Evolutionary conservation across 2,329 filamentous ascomycete genomes (phyloP).

Genomic region (Fusarium mundagurra): DNA sequence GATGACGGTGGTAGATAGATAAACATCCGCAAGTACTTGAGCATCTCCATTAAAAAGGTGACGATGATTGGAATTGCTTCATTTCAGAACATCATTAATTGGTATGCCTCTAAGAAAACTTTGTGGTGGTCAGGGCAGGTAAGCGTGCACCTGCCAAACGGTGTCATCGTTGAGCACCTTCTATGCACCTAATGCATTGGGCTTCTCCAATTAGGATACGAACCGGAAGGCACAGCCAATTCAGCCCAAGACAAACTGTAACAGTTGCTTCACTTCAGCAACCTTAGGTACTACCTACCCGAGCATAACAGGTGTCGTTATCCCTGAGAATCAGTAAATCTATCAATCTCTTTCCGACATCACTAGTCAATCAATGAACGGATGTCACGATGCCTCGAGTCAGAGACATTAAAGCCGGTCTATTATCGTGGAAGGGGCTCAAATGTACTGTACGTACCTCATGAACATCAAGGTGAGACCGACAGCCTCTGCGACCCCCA

Average conservation of each 20-base stretch:
- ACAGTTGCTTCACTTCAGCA: background rate
- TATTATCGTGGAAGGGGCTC: conserved; percentile 15
- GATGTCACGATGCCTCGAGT: background rate
- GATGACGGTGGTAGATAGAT: conserved; percentile 1
- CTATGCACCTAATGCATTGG: background rate
- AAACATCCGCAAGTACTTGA: background rate
- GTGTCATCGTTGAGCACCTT: background rate
- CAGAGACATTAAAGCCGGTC: conserved; percentile 1
- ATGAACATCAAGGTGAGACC: background rate
- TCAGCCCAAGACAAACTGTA: background rate
- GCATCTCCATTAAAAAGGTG: background rate
- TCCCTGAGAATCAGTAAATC: background rate
- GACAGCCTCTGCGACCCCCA: conserved; percentile 5
- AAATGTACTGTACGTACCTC: background rate
- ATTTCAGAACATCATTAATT: background rate
- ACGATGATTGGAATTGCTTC: conserved; percentile 7
- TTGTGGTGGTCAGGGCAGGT: background rate
- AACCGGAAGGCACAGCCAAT: background rate
- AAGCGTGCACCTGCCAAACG: background rate
- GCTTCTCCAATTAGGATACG: background rate
- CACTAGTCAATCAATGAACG: background rate
- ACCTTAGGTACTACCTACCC: background rate
- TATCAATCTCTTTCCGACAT: background rate
- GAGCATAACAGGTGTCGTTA: background rate
- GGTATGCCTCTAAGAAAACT: background rate